phyloP scores from a whole-genome alignment of 2,329 filamentous ascomycete genomes.

The Grosmannia clavigera region DNA sequence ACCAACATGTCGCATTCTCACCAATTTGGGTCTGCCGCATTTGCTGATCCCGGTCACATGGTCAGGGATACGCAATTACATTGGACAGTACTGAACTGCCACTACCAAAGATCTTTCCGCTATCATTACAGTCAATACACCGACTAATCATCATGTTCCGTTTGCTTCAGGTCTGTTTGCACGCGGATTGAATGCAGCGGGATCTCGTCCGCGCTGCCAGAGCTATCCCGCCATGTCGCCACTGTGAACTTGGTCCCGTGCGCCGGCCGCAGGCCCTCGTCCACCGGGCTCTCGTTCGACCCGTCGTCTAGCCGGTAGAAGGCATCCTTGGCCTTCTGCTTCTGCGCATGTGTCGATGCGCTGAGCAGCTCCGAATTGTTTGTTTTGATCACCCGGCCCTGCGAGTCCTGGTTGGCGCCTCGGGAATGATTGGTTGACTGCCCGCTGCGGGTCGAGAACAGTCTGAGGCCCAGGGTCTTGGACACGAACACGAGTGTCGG shows the following conservation, averaged over 20 bases:
- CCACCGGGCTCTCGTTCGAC: not conserved
- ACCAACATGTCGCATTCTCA: too few species aligned
- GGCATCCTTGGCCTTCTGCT: not conserved
- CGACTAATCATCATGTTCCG: not conserved
- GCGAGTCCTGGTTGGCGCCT: not conserved
- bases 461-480: not conserved
- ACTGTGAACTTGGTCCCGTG: not conserved
- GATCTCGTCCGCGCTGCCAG: not conserved
- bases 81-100: too few species aligned
- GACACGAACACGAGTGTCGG: conserved; percentile 24
- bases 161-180: not conserved
- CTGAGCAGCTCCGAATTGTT: not conserved
- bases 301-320: not conserved
- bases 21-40: too few species aligned
- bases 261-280: not conserved
- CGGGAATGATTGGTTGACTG: not conserved
- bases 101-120: too few species aligned
- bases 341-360: not conserved
- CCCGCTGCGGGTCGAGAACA: not conserved
- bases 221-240: not conserved
- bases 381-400: not conserved
- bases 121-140: too few species aligned
- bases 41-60: too few species aligned
- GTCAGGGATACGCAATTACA: too few species aligned
- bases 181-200: not conserved